Percentiles rank a stretch among this genome's conserved stretches.
Conservation (phyloP, 2,329 filamentous ascomycete species). For the Neofusicoccum sp. region DNA sequence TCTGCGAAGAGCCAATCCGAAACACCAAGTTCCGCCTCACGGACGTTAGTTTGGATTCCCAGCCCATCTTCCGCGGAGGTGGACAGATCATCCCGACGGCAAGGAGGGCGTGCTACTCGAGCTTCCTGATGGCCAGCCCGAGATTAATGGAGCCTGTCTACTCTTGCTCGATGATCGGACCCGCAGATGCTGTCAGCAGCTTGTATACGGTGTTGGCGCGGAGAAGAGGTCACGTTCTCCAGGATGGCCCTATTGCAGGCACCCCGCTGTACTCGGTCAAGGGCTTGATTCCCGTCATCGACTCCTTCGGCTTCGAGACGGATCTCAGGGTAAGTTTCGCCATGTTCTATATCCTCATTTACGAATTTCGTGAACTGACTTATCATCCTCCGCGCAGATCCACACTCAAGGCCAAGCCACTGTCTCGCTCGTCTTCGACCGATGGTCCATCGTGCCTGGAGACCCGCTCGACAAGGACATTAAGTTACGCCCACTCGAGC, state of each 20-base stretch:
- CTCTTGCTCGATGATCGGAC: constrained; percentile 87
- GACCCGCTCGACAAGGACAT: constrained; percentile 91
- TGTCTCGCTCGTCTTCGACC: constrained; percentile 89
- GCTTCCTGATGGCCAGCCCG: constrained; percentile 95
- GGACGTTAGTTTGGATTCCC: constrained; percentile 80
- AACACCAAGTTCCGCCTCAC: constrained; percentile 98
- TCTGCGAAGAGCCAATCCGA: constrained; percentile 98
- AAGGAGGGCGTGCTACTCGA: constrained; percentile 89
- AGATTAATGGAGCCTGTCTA: constrained; percentile 97
- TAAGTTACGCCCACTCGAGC: constrained; percentile 80
- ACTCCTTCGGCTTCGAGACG: constrained; percentile 97
- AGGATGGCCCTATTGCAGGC: constrained; percentile 91
- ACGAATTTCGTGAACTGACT: background rate
- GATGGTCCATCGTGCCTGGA: constrained; percentile 93
- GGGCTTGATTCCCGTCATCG: constrained; percentile 91
- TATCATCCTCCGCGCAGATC: constrained; percentile 52
- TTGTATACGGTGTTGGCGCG: constrained; percentile 91
- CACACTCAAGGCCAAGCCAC: constrained; percentile 93
- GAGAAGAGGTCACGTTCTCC: constrained; percentile 86
- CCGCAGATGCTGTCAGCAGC: constrained; percentile 82
- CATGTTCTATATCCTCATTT: background rate
- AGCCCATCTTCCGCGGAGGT: constrained; percentile 92
- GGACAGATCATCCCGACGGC: constrained; percentile 97
- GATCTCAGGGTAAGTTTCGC: constrained; percentile 65
- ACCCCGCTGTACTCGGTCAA: constrained; percentile 92